Conservation (phyloP, 1,284 basidiomycete species). For the Uromyces viciae-fabae region DNA sequence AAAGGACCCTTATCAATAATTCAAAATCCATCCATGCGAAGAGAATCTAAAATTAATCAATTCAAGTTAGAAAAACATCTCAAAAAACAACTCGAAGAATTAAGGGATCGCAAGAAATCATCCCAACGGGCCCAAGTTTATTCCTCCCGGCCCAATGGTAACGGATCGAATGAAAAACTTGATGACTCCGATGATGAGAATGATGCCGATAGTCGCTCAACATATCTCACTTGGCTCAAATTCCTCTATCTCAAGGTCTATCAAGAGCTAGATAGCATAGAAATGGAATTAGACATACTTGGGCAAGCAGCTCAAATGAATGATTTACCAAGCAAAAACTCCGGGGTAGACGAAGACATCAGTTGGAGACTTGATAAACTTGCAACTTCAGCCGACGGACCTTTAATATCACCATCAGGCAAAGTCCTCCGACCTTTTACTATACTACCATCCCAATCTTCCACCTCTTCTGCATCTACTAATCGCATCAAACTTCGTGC, state of each 20-base stretch:
- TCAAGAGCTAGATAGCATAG: conserved; percentile 66
- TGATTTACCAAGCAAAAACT: conserved; percentile 48
- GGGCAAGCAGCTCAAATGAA: conserved; percentile 51
- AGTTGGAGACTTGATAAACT: conserved; percentile 73
- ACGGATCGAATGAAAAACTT: not conserved
- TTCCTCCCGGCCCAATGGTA: not conserved
- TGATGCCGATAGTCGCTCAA: conserved; percentile 66
- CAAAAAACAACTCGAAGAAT: conserved; percentile 62
- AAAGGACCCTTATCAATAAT: conserved; percentile 62
- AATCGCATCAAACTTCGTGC: conserved; percentile 66
- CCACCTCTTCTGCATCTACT: conserved; percentile 36
- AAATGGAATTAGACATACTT: conserved; percentile 72
- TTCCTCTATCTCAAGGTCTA: conserved; percentile 70
- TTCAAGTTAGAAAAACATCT: conserved; percentile 79
- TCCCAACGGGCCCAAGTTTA: not conserved
- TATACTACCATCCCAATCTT: conserved; percentile 69
- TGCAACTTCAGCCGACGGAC: conserved; percentile 41
- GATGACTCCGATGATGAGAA: conserved; percentile 62
- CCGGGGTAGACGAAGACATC: conserved; percentile 56
- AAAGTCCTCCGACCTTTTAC: conserved; percentile 72
- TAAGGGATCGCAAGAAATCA: not conserved
- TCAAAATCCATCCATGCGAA: conserved; percentile 65
- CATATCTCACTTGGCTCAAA: conserved; percentile 67
- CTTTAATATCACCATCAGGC: conserved; percentile 43
- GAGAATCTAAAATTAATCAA: conserved; percentile 82